These are phyloP conservation scores for Geranomyces michiganensis DNA, from an alignment of 192 early-diverging fungal species.

Conservation along the genomic window DNA sequence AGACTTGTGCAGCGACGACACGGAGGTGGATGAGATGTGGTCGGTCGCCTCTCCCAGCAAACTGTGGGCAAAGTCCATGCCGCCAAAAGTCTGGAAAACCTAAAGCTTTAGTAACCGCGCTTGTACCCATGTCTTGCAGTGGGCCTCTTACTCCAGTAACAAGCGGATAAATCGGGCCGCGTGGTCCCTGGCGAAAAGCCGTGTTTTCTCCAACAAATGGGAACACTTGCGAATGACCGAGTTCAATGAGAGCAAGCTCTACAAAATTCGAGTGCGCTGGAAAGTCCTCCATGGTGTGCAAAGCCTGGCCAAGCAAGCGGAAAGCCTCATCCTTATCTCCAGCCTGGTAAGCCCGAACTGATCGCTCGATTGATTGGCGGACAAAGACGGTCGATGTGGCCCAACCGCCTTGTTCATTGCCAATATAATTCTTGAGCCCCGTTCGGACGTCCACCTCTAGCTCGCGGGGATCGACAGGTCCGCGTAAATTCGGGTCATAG, in stretches of 20 bases:
- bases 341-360: conserved; percentile 9
- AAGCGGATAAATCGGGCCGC: conserved; percentile 1
- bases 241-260: conserved; percentile 29
- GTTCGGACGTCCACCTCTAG: conserved; percentile 29
- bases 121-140: no score
- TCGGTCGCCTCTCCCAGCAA: conserved; percentile 34
- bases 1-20: conserved; percentile 6
- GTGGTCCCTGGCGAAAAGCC: conserved; percentile 7
- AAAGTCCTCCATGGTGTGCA: conserved; percentile 38
- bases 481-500: conserved; percentile 27
- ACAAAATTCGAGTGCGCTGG: conserved; percentile 37
- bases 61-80: conserved; percentile 33
- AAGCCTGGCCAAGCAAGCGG: conserved; percentile 24
- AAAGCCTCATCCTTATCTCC: conserved; percentile 31
- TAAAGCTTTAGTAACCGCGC: no score
- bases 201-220: conserved; percentile 37
- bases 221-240: conserved; percentile 31
- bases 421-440: conserved; percentile 38
- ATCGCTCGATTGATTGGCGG: conserved; percentile 14
- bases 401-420: conserved; percentile 38
- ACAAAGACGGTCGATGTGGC: conserved; percentile 35
- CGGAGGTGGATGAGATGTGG: conserved; percentile 19
- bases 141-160: conserved; percentile 10
- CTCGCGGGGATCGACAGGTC: conserved; percentile 31
- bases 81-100: conserved; percentile 27